Percentiles rank a stretch among this genome's conserved stretches.
Conservation (phyloP, 768 basidiomycete genomes). For the Fomitopsis pulvina region DNA sequence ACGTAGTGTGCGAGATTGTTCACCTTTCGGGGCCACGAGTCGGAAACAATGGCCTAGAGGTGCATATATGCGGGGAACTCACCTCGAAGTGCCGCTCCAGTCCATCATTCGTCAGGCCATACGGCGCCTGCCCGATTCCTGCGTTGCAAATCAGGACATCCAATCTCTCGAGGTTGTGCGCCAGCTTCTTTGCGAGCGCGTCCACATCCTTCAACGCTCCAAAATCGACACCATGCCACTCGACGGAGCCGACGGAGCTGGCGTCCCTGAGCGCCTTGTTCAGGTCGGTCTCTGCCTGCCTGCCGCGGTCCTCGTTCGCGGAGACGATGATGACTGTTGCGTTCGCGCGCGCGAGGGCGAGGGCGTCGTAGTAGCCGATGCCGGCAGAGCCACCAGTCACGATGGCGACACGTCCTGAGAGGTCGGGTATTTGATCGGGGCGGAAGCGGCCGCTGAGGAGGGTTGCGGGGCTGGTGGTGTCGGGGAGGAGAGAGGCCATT, state of each 20-base stretch:
- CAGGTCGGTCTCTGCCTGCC: constrained; percentile 19
- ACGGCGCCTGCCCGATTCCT: constrained; percentile 23
- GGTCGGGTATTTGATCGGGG: constrained; percentile 22
- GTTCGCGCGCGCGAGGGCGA: constrained; percentile 20
- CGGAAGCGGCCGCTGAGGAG: constrained; percentile 21
- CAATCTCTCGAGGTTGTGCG: constrained; percentile 14
- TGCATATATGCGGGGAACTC: not conserved
- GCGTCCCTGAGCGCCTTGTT: constrained; percentile 18
- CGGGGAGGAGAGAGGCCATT: constrained; percentile 20
- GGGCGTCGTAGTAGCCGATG: constrained; percentile 26
- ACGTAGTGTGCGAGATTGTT: constrained; percentile 24
- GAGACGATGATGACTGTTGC: constrained; percentile 24
- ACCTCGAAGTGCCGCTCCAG: constrained; percentile 23
- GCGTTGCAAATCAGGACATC: constrained; percentile 25
- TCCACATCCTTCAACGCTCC: constrained; percentile 19
- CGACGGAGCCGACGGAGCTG: constrained; percentile 17
- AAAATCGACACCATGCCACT: constrained; percentile 20
- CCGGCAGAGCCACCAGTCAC: constrained; percentile 23
- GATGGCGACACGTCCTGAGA: constrained; percentile 22
- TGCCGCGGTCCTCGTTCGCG: constrained; percentile 22
- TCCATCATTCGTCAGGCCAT: constrained; percentile 20
- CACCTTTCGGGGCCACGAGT: constrained; percentile 11
- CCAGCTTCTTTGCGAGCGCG: constrained; percentile 16
- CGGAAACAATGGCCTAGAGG: not conserved
- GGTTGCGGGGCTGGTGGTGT: constrained; percentile 20